Percentiles rank a stretch among this genome's conserved stretches.
phyloP scores from a whole-genome alignment of 2,329 filamentous ascomycete species.

The Hypoxylon sp. region DNA sequence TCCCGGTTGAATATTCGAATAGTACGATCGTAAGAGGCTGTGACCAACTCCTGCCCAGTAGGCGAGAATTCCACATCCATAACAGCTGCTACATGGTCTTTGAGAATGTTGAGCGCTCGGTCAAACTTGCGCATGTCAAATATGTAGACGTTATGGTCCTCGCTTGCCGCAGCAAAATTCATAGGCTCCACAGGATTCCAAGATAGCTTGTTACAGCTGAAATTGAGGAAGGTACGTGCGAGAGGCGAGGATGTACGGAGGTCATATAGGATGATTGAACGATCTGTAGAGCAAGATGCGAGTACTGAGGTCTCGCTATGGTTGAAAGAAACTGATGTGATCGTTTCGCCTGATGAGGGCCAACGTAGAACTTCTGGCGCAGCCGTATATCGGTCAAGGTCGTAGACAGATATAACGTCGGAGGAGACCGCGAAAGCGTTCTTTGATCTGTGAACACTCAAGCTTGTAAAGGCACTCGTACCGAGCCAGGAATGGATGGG shows the following conservation, averaged over 20 bases:
- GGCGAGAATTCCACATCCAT: slow-evolving; percentile 98
- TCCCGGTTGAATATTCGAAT: slow-evolving; percentile 87
- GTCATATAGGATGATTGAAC: slow-evolving; percentile 92
- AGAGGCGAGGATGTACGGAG: slow-evolving; percentile 88
- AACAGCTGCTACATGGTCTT: slow-evolving; percentile 74
- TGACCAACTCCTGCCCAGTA: slow-evolving; percentile 93
- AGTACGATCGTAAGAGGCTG: slow-evolving; percentile 88
- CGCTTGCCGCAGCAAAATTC: slow-evolving; percentile 92
- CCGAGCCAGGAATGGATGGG: slow-evolving; percentile 90
- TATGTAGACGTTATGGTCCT: slow-evolving; percentile 88
- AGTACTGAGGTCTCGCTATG: slow-evolving; percentile 93
- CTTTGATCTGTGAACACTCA: slow-evolving; percentile 85
- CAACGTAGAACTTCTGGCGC: slow-evolving; percentile 87
- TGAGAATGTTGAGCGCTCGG: slow-evolving; percentile 86
- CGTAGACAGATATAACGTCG: slow-evolving; percentile 86
- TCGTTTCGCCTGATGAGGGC: slow-evolving; percentile 92
- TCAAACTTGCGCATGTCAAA: slow-evolving; percentile 96
- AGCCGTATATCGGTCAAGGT: slow-evolving; percentile 83
- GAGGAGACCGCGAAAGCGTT: slow-evolving; percentile 85
- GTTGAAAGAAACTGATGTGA: slow-evolving; percentile 91
- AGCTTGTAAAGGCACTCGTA: slow-evolving; percentile 82
- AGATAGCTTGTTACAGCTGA: slow-evolving; percentile 85
- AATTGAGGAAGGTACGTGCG: slow-evolving; percentile 83
- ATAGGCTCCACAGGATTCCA: slow-evolving; percentile 99
- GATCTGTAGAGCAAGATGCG: slow-evolving; percentile 86